A percentile compares a stretch with the other conserved stretches of the same genome.
Evolutionary conservation across 2,329 filamentous ascomycete species (phyloP).

Genomic region (Diaporthe citriasiana): DNA sequence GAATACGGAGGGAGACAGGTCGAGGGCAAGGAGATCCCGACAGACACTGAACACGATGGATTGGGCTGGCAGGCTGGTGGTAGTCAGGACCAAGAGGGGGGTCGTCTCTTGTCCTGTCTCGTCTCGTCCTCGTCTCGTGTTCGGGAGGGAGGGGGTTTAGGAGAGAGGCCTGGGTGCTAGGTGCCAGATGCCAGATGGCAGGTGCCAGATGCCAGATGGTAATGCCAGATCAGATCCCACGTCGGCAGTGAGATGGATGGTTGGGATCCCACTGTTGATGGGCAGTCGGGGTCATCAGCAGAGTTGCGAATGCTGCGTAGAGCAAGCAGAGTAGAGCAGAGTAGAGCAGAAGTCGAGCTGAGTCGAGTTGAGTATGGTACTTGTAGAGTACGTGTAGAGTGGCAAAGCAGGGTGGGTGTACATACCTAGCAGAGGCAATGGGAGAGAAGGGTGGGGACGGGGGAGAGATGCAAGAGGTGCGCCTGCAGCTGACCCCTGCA

Average conservation of each 20-base stretch:
- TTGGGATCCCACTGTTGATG: neutral
- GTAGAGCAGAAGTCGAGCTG: no score
- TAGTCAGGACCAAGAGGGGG: neutral
- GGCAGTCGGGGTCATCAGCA: neutral
- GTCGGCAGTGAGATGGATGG: neutral
- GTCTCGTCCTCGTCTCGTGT: constrained; percentile 16
- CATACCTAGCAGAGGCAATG: neutral
- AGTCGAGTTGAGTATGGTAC: no score
- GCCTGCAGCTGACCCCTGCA: constrained; percentile 7
- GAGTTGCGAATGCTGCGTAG: neutral
- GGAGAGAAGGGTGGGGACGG: neutral
- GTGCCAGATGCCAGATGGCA: neutral
- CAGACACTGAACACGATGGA: neutral
- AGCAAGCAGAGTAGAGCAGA: no score
- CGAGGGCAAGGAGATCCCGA: constrained; percentile 1
- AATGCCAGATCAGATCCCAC: constrained; percentile 3
- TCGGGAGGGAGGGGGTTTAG: neutral
- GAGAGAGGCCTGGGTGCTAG: neutral
- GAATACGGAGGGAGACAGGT: constrained; percentile 9
- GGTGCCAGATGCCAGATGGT: neutral
- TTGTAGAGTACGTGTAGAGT: neutral
- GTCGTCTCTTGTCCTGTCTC: constrained; percentile 1
- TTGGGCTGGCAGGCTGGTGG: neutral
- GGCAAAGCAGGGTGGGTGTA: neutral
- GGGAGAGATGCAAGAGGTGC: neutral